phyloP scores from a whole-genome alignment of 177 flowering plant species.

The Telopea speciosissima region DNA sequence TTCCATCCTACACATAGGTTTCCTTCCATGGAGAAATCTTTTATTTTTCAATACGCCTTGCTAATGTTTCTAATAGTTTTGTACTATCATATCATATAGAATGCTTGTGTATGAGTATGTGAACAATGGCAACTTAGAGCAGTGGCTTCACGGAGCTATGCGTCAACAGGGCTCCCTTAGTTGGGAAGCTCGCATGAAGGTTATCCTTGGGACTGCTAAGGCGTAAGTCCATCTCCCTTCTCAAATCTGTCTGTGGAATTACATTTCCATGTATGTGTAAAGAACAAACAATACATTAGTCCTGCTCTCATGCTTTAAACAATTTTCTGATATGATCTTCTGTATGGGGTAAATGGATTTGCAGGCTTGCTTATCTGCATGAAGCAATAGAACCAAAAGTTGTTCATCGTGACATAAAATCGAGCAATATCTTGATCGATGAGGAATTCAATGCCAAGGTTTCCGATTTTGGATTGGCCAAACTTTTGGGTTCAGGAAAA shows the following conservation, averaged over 20 bases:
- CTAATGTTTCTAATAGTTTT: constrained; percentile 2
- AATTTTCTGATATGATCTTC: neutral
- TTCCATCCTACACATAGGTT: neutral
- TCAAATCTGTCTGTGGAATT: neutral
- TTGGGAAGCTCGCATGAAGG: constrained; percentile 84
- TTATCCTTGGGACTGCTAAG: constrained; percentile 79
- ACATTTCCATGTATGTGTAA: neutral
- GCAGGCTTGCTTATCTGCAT: constrained; percentile 74
- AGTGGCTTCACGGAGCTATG: constrained; percentile 78
- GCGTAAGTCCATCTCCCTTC: constrained; percentile 52
- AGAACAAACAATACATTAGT: neutral
- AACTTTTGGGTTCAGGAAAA: constrained; percentile 65
- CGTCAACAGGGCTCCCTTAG: constrained; percentile 50
- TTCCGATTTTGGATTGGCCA: constrained; percentile 30
- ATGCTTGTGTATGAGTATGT: constrained; percentile 82
- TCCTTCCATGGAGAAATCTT: neutral
- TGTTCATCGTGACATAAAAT: constrained; percentile 69
- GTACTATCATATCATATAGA: constrained; percentile 23
- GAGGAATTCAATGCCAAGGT: constrained; percentile 36
- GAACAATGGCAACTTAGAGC: constrained; percentile 78
- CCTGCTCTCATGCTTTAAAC: constrained; percentile 4
- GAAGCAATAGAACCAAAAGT: constrained; percentile 83
- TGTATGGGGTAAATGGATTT: constrained; percentile 10
- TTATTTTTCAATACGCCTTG: neutral
- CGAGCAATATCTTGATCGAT: constrained; percentile 70